phyloP scores from a whole-genome alignment of 192 early-diverging fungal genomes.

The Mortierella claussenii region DNA sequence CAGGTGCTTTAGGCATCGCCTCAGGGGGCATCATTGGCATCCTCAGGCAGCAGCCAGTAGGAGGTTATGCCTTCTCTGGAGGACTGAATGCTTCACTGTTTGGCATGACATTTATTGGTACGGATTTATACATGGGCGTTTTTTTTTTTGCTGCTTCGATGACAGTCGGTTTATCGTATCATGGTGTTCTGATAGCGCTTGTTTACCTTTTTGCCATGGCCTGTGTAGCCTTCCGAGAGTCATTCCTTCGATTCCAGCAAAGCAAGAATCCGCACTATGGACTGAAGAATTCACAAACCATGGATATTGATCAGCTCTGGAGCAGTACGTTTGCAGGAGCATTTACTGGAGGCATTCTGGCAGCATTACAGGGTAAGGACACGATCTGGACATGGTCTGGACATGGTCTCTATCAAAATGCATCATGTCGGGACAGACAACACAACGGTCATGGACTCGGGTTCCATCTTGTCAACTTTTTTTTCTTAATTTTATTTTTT shows the following conservation, averaged over 20 bases:
- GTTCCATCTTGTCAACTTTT: too few species aligned
- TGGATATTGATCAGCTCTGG: slow-evolving; percentile 69
- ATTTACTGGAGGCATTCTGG: slow-evolving; percentile 67
- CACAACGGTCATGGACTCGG: too few species aligned
- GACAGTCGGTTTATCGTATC: too few species aligned
- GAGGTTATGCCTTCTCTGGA: slow-evolving; percentile 53
- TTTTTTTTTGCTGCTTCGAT: too few species aligned
- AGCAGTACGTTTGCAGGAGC: slow-evolving; percentile 70
- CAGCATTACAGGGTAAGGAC: slow-evolving; percentile 57
- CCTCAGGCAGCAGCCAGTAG: slow-evolving; percentile 57
- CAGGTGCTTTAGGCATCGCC: slow-evolving; percentile 55
- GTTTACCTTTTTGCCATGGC: not conserved
- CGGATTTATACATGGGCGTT: too few species aligned
- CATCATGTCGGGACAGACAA: too few species aligned
- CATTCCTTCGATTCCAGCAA: slow-evolving; percentile 67
- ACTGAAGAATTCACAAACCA: slow-evolving; percentile 67
- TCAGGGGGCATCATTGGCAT: slow-evolving; percentile 57
- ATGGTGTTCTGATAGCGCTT: too few species aligned
- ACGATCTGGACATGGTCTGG: too few species aligned
- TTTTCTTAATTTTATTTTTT: not conserved
- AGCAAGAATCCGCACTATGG: slow-evolving; percentile 61
- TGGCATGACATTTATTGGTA: slow-evolving; percentile 66
- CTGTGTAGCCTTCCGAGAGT: slow-evolving; percentile 63
- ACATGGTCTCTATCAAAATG: too few species aligned
- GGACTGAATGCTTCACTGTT: slow-evolving; percentile 61